Percentiles rank a stretch among this genome's conserved stretches.
These are phyloP conservation scores for Colletotrichum sp. DNA, from an alignment of 2,329 filamentous ascomycete species.

Conservation along the genomic window DNA sequence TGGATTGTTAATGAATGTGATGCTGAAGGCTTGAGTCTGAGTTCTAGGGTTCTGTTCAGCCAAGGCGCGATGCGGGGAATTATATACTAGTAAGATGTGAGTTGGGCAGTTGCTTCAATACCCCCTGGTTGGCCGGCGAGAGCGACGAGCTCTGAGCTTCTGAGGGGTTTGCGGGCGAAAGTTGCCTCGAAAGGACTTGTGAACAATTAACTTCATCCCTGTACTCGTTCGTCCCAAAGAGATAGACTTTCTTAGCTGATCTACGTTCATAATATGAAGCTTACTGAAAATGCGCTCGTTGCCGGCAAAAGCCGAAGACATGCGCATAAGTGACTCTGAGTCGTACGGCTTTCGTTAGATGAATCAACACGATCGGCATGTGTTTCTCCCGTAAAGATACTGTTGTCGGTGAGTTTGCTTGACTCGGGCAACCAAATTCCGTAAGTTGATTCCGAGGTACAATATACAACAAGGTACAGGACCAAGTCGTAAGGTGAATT, in stretches of 20 bases:
- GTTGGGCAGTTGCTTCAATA: background rate
- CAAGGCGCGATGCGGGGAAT: background rate
- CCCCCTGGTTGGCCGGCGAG: background rate
- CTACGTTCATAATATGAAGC: background rate
- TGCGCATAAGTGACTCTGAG: background rate
- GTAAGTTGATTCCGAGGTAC: background rate
- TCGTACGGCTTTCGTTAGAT: background rate
- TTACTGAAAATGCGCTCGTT: background rate
- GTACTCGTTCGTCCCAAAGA: background rate
- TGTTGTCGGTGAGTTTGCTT: background rate
- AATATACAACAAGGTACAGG: too few relatives aligned
- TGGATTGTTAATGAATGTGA: background rate
- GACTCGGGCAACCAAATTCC: background rate
- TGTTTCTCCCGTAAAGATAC: background rate
- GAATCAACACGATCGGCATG: background rate
- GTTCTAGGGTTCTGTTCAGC: background rate
- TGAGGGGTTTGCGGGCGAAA: background rate
- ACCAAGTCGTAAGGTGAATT: background rate
- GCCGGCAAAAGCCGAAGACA: background rate
- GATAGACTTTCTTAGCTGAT: background rate
- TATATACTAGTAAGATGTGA: background rate
- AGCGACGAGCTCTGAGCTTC: background rate
- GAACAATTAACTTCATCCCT: background rate
- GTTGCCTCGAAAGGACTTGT: background rate
- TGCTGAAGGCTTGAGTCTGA: background rate